These are phyloP conservation scores for Aureobasidium pullulans DNA, from an alignment of 2,329 filamentous ascomycete species.

Conservation along the genomic window DNA sequence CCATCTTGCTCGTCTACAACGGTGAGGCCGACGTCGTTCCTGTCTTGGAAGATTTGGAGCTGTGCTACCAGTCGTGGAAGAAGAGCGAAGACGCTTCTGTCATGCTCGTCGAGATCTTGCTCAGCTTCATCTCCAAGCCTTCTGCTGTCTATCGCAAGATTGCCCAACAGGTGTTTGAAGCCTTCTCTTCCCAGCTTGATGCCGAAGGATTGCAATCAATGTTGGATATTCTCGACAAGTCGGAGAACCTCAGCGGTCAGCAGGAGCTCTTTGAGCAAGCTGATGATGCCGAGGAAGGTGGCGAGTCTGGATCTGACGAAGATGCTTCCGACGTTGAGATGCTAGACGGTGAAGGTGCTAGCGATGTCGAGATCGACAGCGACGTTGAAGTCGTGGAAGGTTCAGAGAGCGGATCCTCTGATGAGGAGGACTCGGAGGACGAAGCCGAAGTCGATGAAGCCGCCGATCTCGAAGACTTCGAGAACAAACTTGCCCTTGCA, in stretches of 20 bases:
- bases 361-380: constrained; percentile 21
- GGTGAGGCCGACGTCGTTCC: constrained; percentile 79
- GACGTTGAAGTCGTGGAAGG: constrained; percentile 21
- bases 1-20: constrained; percentile 83
- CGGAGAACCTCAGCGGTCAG: constrained; percentile 77
- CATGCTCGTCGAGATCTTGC: constrained; percentile 74
- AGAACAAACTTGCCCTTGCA: constrained; percentile 69
- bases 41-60: constrained; percentile 72
- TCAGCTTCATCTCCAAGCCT: constrained; percentile 82
- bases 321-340: constrained; percentile 30
- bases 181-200: constrained; percentile 70
- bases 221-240: constrained; percentile 63
- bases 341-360: constrained; percentile 23
- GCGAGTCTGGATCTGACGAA: constrained; percentile 31
- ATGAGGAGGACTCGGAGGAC: constrained; percentile 17
- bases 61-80: constrained; percentile 59
- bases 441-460: constrained; percentile 38
- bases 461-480: constrained; percentile 54
- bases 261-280: constrained; percentile 73
- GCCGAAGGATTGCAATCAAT: constrained; percentile 61
- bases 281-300: constrained; percentile 36
- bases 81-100: constrained; percentile 48
- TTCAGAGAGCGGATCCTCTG: constrained; percentile 19
- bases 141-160: constrained; percentile 80
- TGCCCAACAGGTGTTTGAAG: constrained; percentile 78